Conservation (phyloP, 805 yeast genomes). For the Candida koratica region DNA sequence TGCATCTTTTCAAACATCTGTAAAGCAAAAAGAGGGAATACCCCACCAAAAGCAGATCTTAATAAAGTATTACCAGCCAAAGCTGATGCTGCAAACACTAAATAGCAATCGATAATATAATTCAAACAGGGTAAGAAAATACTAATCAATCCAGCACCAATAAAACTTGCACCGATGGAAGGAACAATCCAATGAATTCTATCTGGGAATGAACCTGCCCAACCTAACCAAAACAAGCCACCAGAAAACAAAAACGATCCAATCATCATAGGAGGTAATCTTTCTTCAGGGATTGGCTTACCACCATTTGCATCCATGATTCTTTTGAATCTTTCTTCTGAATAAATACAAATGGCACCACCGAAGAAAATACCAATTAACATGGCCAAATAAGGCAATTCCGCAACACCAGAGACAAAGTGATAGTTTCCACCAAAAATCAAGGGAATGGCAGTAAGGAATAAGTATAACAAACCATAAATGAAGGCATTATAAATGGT, state of each 20-base stretch:
- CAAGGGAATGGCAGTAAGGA: slow-evolving; percentile 42
- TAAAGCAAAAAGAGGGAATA: slow-evolving; percentile 56
- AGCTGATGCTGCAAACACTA: slow-evolving; percentile 58
- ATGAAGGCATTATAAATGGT: slow-evolving; percentile 47
- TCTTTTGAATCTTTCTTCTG: slow-evolving; percentile 51
- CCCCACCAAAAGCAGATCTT: slow-evolving; percentile 57
- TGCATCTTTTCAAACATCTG: slow-evolving; percentile 50
- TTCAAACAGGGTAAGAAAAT: slow-evolving; percentile 58
- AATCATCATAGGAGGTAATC: slow-evolving; percentile 72
- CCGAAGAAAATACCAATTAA: slow-evolving; percentile 66
- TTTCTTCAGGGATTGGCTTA: slow-evolving; percentile 68
- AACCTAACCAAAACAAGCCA: slow-evolving; percentile 82
- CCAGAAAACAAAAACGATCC: slow-evolving; percentile 70
- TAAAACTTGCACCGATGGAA: slow-evolving; percentile 41
- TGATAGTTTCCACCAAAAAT: slow-evolving; percentile 55
- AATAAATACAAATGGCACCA: slow-evolving; percentile 47
- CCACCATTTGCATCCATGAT: slow-evolving; percentile 52
- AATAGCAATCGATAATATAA: slow-evolving; percentile 59
- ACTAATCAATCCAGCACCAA: slow-evolving; percentile 47
- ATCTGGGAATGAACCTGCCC: slow-evolving; percentile 77
- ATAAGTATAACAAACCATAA: slow-evolving; percentile 45
- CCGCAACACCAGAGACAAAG: slow-evolving; percentile 57
- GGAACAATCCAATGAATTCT: slow-evolving; percentile 75
- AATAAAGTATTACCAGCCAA: slow-evolving; percentile 61
- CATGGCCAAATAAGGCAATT: slow-evolving; percentile 77